Evolutionary conservation across 345 rosid species (phyloP), one percentile per base, ranked within the genome.

Genomic region (Sonneratia alba): DNA sequence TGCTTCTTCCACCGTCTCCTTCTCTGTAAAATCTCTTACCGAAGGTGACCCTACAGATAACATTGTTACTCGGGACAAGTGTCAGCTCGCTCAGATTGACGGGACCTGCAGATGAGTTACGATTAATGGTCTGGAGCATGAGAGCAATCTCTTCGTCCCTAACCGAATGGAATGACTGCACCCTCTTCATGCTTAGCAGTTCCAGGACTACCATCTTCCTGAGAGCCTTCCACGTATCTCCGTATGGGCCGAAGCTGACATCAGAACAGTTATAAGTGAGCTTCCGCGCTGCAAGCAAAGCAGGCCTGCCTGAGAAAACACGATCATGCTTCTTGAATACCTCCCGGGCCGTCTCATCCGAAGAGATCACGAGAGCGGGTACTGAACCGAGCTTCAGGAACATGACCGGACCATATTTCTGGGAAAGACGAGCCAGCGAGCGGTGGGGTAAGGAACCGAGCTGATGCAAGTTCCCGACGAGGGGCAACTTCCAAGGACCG

Each of bases 371-470:
- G 2, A 84, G 38, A 36, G 83, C 73, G 3, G 81, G 86, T 2
- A 82, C 24, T 0, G 80, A 79, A 9, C 90, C 83, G 4, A 86
- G 77, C 55, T 77, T 83, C 72, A 86, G 70, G 79, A 76, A 79
- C 85, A 82, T 82, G 71, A 84, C 59, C 2, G 80, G 71, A 2
- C 89, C 87, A 61, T 82, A 70, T 27, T 77, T n/a, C 2, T 68
- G 55, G 4, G 86, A 77, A 2, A 82, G 83, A 42, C 27, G 57
- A 12, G 64, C 76, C 12, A 86, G 73, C 4, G 81, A 81, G 48
- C n/a, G 48, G 36, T 84, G 85, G 15, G 81, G 81, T 14, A 56
- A 38, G 65, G 72, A 69, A 1, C 57, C 37, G 21, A 81, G 83
- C 67, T 77, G 85, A 74, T 82, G 82, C 11, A 79, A 69, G 80